Conservation (phyloP, 2,329 filamentous ascomycete genomes). For the Fusarium sp. region DNA sequence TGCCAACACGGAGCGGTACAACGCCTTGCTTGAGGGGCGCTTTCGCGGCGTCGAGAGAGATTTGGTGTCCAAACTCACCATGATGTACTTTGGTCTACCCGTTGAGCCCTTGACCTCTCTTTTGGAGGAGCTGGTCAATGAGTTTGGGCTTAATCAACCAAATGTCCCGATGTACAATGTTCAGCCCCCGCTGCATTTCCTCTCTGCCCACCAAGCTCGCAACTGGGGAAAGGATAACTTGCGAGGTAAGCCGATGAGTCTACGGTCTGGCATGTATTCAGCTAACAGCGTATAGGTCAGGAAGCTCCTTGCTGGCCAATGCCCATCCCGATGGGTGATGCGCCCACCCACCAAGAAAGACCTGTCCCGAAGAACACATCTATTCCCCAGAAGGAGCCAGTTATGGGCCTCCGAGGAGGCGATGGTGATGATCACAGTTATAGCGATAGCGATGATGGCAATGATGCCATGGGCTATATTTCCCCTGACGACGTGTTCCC, state of each 20-base stretch:
- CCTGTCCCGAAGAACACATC: neutral
- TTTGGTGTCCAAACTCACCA: conserved; percentile 56
- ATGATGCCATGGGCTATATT: neutral
- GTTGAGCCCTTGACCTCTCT: conserved; percentile 51
- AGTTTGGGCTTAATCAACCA: conserved; percentile 25
- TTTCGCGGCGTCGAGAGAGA: conserved; percentile 46
- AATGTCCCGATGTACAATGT: conserved; percentile 27
- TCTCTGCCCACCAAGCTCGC: conserved; percentile 46
- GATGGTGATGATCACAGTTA: neutral
- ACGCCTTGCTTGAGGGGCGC: conserved; percentile 44
- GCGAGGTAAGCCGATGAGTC: conserved; percentile 23
- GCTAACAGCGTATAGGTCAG: conserved; percentile 24
- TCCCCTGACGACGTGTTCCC: neutral
- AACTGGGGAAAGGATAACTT: conserved; percentile 46
- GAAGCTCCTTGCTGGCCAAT: conserved; percentile 14
- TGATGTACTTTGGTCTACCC: conserved; percentile 61
- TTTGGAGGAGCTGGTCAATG: conserved; percentile 42
- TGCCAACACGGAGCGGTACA: conserved; percentile 46
- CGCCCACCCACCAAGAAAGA: neutral
- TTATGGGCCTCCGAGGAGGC: conserved; percentile 33
- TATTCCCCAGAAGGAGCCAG: neutral
- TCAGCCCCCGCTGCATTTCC: conserved; percentile 48
- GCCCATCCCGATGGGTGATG: neutral
- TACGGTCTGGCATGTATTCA: accelerated
- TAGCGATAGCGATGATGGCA: neutral